Percentiles rank a stretch among this genome's conserved stretches.
Evolutionary conservation across 257 asterid species (phyloP).

Genomic region (Penstemon newberryi): DNA sequence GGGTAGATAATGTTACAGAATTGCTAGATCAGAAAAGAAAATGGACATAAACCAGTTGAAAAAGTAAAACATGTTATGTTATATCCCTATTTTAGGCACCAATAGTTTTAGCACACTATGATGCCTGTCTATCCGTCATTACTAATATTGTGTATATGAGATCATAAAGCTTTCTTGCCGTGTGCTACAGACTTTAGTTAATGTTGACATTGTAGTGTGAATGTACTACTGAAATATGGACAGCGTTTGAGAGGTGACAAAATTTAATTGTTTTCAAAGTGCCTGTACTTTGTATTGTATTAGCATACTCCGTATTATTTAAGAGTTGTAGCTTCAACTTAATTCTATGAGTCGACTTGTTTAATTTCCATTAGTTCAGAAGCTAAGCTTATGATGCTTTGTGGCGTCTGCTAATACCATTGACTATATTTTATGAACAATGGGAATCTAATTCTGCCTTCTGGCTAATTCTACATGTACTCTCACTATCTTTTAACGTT

Average conservation of each 20-base stretch:
- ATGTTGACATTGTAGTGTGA: constrained; percentile 5
- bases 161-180: not conserved
- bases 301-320: constrained; percentile 13
- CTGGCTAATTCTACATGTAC: constrained; percentile 14
- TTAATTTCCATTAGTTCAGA: constrained; percentile 16
- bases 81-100: too few relatives aligned
- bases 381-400: constrained; percentile 12
- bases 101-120: too few relatives aligned
- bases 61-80: too few relatives aligned
- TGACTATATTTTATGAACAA: constrained; percentile 10
- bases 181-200: not conserved
- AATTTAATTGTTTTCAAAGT: not conserved
- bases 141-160: not conserved
- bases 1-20: too few relatives aligned
- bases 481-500: constrained; percentile 14
- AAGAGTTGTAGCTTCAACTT: constrained; percentile 2
- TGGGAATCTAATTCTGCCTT: constrained; percentile 20
- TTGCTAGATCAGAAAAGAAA: too few relatives aligned
- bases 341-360: constrained; percentile 11
- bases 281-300: not conserved
- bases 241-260: not conserved
- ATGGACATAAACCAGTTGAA: too few relatives aligned
- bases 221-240: not conserved
- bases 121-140: too few relatives aligned
- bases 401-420: constrained; percentile 11